Conservation (phyloP, 371 early-diverging fungal genomes). For the Nematocida sp. region DNA sequence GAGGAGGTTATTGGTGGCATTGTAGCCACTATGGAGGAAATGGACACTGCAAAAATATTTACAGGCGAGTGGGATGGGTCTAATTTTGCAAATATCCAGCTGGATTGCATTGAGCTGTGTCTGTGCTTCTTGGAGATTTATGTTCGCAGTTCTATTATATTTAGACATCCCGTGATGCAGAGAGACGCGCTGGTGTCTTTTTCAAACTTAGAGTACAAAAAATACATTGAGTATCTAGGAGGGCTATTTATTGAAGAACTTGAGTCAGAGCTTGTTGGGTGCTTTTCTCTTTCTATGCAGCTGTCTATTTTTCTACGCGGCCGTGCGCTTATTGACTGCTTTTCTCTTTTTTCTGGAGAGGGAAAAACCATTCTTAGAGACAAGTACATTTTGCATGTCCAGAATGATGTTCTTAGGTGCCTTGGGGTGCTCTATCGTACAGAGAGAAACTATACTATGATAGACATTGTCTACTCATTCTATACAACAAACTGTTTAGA, state of each 20-base stretch:
- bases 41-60: conserved; percentile 27
- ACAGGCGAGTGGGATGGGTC: conserved; percentile 46
- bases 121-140: conserved; percentile 28
- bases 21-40: neutral
- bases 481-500: conserved; percentile 36
- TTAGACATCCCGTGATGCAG: neutral
- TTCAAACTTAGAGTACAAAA: conserved; percentile 15
- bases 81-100: conserved; percentile 34
- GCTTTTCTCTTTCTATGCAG: conserved; percentile 35
- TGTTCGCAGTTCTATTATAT: neutral
- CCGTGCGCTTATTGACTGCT: conserved; percentile 32
- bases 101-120: conserved; percentile 43
- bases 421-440: conserved; percentile 50
- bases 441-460: conserved; percentile 40
- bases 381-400: conserved; percentile 40
- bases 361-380: conserved; percentile 31
- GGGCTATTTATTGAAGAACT: conserved; percentile 34
- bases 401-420: conserved; percentile 7
- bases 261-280: conserved; percentile 44
- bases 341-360: conserved; percentile 49
- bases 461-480: conserved; percentile 50
- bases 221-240: conserved; percentile 25
- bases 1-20: conserved; percentile 1
- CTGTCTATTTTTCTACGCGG: conserved; percentile 35
- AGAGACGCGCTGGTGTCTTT: neutral